A percentile compares a stretch with the other conserved stretches of the same genome.
phyloP scores from a whole-genome alignment of 192 early-diverging fungal species.

The Backusella sp. region DNA sequence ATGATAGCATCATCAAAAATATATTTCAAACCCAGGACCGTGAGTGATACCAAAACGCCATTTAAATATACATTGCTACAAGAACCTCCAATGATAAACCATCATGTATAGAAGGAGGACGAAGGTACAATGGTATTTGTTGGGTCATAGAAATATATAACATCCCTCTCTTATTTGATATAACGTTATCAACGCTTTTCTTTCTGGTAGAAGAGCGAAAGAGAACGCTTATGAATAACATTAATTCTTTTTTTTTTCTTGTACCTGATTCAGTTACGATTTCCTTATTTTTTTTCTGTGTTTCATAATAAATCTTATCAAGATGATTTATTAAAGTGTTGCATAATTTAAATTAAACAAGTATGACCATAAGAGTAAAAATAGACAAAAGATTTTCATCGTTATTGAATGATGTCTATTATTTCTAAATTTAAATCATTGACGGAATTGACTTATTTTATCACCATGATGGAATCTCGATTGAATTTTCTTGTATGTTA shows the following conservation, averaged over 20 bases:
- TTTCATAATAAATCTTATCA: not conserved
- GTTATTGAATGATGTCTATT: not conserved
- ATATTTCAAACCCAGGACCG: not conserved
- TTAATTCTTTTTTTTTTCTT: no score
- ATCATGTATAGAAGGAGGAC: not conserved
- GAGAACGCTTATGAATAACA: no score
- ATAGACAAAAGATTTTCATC: no score
- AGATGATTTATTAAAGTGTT: not conserved
- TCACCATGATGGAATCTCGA: not conserved
- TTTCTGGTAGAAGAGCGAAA: no score
- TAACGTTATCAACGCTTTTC: no score
- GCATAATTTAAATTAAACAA: not conserved
- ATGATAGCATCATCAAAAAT: conserved; percentile 9
- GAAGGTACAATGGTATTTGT: not conserved
- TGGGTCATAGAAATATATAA: no score
- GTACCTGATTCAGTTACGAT: not conserved
- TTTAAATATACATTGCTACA: not conserved
- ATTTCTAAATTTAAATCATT: not conserved
- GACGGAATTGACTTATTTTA: not conserved
- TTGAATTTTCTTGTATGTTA: not conserved
- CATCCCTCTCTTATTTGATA: no score
- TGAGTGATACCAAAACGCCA: not conserved
- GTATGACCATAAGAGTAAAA: no score
- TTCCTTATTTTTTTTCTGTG: not conserved
- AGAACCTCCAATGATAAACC: not conserved